These are phyloP conservation scores for Umbelopsis isabellina DNA, from an alignment of 192 early-diverging fungal genomes.

Conservation along the genomic window DNA sequence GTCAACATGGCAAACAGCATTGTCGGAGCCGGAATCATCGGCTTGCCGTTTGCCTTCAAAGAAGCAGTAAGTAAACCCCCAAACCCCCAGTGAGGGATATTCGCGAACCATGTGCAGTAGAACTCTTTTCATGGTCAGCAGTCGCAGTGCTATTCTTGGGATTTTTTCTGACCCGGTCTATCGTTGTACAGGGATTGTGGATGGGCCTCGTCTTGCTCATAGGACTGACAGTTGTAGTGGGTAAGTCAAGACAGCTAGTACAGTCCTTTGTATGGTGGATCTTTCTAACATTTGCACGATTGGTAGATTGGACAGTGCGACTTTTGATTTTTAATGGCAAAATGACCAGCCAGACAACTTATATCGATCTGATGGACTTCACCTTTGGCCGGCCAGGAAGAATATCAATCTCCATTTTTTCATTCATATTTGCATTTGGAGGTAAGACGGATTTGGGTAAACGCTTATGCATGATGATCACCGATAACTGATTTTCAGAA, in stretches of 20 bases:
- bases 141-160: no score
- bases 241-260: slow-evolving; percentile 39
- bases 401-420: slow-evolving; percentile 82
- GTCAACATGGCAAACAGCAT: slow-evolving; percentile 92
- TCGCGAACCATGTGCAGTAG: no score
- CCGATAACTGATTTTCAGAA: neutral
- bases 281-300: neutral
- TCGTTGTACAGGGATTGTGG: slow-evolving; percentile 39
- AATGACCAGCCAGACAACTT: slow-evolving; percentile 75
- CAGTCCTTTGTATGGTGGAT: neutral
- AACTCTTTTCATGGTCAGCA: no score
- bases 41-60: slow-evolving; percentile 83
- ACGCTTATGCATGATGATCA: neutral
- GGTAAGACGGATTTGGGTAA: slow-evolving; percentile 50
- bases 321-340: slow-evolving; percentile 76
- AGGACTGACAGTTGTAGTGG: slow-evolving; percentile 64
- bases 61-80: slow-evolving; percentile 62
- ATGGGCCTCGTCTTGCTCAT: slow-evolving; percentile 59
- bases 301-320: slow-evolving; percentile 77
- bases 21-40: slow-evolving; percentile 87
- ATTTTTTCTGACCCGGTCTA: slow-evolving; percentile 22
- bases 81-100: neutral
- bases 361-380: slow-evolving; percentile 82
- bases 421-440: slow-evolving; percentile 93
- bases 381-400: slow-evolving; percentile 83